Conservation (phyloP, 2,329 filamentous ascomycete genomes). For the Colletotrichum sp. region DNA sequence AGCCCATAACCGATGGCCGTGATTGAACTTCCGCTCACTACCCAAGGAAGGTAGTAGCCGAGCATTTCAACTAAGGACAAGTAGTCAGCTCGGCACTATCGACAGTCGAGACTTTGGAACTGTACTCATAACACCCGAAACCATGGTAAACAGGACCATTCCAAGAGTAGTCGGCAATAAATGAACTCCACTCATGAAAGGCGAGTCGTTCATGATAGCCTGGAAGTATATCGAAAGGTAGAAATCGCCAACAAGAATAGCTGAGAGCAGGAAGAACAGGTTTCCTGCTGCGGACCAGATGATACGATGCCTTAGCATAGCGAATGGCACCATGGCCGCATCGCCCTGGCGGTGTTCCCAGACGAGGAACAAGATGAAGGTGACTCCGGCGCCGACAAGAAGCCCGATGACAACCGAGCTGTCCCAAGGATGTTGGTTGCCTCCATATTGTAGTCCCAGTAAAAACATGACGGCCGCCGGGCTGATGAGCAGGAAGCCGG, state of each 20-base stretch:
- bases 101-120: not conserved
- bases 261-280: slow-evolving; percentile 46
- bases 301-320: slow-evolving; percentile 46
- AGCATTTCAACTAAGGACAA: not conserved
- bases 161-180: slow-evolving; percentile 29
- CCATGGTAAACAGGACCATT: slow-evolving; percentile 22
- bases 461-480: slow-evolving; percentile 44
- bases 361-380: slow-evolving; percentile 37
- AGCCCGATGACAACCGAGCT: slow-evolving; percentile 42
- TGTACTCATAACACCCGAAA: slow-evolving; percentile 31
- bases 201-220: slow-evolving; percentile 36
- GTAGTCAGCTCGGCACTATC: not conserved
- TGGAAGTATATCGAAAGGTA: slow-evolving; percentile 59
- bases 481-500: slow-evolving; percentile 47
- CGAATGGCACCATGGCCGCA: slow-evolving; percentile 53
- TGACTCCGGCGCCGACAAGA: slow-evolving; percentile 39
- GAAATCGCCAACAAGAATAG: slow-evolving; percentile 50
- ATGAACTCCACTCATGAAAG: slow-evolving; percentile 29
- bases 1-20: slow-evolving; percentile 20
- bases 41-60: slow-evolving; percentile 24
- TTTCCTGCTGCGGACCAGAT: slow-evolving; percentile 47
- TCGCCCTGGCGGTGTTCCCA: slow-evolving; percentile 51
- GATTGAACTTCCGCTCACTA: slow-evolving; percentile 14
- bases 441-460: slow-evolving; percentile 49
- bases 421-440: slow-evolving; percentile 43